Evolutionary conservation across 768 basidiomycete genomes (phyloP).

Genomic region (Terana coerulea): DNA sequence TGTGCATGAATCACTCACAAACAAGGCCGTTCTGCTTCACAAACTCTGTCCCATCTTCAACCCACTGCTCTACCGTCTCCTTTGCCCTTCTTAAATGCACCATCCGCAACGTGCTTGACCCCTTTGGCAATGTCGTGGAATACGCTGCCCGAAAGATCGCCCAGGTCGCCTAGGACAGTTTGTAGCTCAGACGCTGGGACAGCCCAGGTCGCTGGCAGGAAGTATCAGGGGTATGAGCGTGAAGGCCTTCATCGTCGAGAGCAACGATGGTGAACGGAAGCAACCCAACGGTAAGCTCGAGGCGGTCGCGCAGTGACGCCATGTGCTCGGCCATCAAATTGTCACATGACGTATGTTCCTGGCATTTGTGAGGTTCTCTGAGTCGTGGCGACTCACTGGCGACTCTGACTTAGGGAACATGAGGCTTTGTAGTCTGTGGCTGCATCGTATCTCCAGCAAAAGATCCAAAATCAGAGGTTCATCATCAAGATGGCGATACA

Average conservation of each 20-base stretch:
- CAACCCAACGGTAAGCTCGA: not conserved
- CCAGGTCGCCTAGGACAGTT: constrained; percentile 35
- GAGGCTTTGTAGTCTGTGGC: too few relatives aligned
- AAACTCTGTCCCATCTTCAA: constrained; percentile 58
- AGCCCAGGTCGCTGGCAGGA: constrained; percentile 33
- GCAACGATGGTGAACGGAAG: not conserved
- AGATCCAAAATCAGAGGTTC: too few relatives aligned
- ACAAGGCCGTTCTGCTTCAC: constrained; percentile 66
- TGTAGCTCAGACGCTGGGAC: constrained; percentile 41
- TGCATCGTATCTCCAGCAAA: too few relatives aligned
- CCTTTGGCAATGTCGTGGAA: constrained; percentile 10
- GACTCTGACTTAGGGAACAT: too few relatives aligned
- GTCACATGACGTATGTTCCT: too few relatives aligned
- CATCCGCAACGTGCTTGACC: constrained; percentile 17
- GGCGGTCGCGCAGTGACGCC: too few relatives aligned
- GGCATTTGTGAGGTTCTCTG: too few relatives aligned
- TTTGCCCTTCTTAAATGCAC: constrained; percentile 21
- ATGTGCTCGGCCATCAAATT: not conserved
- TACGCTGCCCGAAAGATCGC: constrained; percentile 9
- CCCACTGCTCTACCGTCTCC: constrained; percentile 54
- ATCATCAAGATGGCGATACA: too few relatives aligned
- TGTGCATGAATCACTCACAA: constrained; percentile 46
- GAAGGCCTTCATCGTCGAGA: constrained; percentile 37
- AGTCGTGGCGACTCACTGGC: too few relatives aligned
- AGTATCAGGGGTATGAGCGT: constrained; percentile 32